These are phyloP conservation scores for Dysphania ambrosioides DNA, from an alignment of 148 eudicot genomes.

Conservation along the genomic window DNA sequence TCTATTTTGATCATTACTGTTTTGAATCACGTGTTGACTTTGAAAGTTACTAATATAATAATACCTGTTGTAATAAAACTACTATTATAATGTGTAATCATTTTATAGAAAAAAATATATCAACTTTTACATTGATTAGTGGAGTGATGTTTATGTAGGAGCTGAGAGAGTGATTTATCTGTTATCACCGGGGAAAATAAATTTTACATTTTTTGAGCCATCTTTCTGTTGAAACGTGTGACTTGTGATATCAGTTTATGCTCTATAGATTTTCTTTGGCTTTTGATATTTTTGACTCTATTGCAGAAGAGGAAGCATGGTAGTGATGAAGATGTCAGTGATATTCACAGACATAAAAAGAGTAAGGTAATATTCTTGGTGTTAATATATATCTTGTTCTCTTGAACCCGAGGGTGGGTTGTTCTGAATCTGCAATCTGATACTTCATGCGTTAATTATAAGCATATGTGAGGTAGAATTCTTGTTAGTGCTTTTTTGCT, in stretches of 20 bases:
- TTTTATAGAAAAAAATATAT: no score
- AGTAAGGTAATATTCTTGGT: conserved; percentile 63
- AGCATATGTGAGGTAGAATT: not conserved
- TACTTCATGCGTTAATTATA: not conserved
- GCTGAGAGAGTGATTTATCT: not conserved
- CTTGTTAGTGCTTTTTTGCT: conserved; percentile 5
- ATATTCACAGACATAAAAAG: conserved; percentile 76
- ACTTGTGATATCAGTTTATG: not conserved
- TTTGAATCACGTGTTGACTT: no score
- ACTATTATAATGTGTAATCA: no score
- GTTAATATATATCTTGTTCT: not conserved
- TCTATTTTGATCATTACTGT: no score
- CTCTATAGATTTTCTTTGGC: not conserved
- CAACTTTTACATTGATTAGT: no score
- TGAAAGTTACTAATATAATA: no score
- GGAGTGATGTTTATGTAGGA: not conserved
- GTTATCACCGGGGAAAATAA: not conserved
- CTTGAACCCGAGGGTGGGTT: not conserved
- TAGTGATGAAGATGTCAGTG: conserved; percentile 70
- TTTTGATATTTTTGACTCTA: conserved; percentile 19
- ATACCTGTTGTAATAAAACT: no score
- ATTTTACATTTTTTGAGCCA: not conserved
- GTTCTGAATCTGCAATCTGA: conserved; percentile 8
- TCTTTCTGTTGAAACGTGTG: not conserved
- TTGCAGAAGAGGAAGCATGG: conserved; percentile 95